Evolutionary conservation across 2,329 filamentous ascomycete genomes (phyloP).

Genomic region (Colletotrichum sp.): DNA sequence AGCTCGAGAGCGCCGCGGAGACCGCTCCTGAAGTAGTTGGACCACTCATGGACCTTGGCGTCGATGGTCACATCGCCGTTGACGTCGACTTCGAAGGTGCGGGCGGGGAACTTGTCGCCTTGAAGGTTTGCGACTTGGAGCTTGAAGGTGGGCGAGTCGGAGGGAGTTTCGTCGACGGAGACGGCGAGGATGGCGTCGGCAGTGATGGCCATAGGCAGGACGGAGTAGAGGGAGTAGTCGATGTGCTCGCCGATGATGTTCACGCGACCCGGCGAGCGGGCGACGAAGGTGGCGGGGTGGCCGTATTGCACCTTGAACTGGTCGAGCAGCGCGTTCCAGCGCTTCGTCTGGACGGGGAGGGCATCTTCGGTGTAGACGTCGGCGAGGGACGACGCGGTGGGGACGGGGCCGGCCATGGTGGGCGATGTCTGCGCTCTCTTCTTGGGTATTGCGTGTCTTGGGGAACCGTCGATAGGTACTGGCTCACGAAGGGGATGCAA

Average conservation of each 20-base stretch:
- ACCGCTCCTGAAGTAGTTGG: constrained; percentile 97
- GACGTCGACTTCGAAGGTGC: constrained; percentile 74
- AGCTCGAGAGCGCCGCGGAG: constrained; percentile 81
- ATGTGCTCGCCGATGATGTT: constrained; percentile 99
- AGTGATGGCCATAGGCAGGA: constrained; percentile 93
- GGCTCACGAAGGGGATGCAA: neutral
- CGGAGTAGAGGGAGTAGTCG: constrained; percentile 96
- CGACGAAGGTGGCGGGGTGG: constrained; percentile 76
- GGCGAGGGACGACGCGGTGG: constrained; percentile 74
- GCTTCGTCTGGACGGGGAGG: constrained; percentile 66
- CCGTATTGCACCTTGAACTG: constrained; percentile 76
- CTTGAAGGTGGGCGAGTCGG: constrained; percentile 60
- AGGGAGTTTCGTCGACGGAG: constrained; percentile 53
- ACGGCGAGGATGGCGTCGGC: constrained; percentile 91
- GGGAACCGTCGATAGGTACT: neutral
- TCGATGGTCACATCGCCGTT: constrained; percentile 78
- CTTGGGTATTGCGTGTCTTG: neutral
- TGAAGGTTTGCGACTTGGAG: constrained; percentile 84
- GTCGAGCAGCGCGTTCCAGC: constrained; percentile 78
- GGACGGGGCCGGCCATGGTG: constrained; percentile 66
- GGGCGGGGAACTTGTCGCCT: constrained; percentile 74
- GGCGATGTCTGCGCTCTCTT: neutral
- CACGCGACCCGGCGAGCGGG: constrained; percentile 90
- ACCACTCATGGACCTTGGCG: constrained; percentile 87
- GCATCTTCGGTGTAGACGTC: constrained; percentile 85